A percentile compares a stretch with the other conserved stretches of the same genome.
These are phyloP conservation scores for Nemania serpens DNA, from an alignment of 2,329 filamentous ascomycete species.

Conservation along the genomic window DNA sequence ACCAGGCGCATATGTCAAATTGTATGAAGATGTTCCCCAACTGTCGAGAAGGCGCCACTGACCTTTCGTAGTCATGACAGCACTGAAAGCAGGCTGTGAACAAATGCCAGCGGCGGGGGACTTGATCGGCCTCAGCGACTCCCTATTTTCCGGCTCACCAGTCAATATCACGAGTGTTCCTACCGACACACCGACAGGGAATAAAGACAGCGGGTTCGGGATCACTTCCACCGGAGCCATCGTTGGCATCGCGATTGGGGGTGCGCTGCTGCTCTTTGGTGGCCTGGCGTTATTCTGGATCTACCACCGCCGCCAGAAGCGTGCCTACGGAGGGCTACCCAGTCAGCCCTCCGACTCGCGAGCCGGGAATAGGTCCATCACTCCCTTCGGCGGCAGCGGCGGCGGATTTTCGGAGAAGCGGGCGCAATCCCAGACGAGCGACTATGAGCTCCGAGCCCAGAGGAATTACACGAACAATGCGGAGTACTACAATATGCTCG, in stretches of 20 bases:
- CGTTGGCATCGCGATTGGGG: constrained; percentile 57
- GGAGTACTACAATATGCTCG: constrained; percentile 49
- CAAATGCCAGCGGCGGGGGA: constrained; percentile 48
- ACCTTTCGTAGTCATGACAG: constrained; percentile 49
- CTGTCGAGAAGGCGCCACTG: constrained; percentile 23
- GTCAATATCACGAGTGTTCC: constrained; percentile 49
- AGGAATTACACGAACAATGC: constrained; percentile 40
- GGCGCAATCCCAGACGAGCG: constrained; percentile 23
- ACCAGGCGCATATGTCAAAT: constrained; percentile 53
- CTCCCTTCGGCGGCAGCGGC: constrained; percentile 29
- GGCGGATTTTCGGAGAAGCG: constrained; percentile 24
- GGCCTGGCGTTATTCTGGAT: constrained; percentile 51
- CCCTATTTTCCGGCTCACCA: constrained; percentile 45
- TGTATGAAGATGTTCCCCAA: constrained; percentile 44
- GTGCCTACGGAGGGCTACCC: constrained; percentile 40
- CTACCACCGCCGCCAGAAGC: constrained; percentile 53
- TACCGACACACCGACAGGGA: constrained; percentile 30
- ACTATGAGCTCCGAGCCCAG: constrained; percentile 39
- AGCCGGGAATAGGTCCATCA: constrained; percentile 34
- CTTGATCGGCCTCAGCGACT: constrained; percentile 48
- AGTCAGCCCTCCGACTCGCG: constrained; percentile 30
- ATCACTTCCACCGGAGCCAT: constrained; percentile 55
- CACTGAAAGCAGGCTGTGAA: constrained; percentile 53
- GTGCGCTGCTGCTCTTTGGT: constrained; percentile 48
- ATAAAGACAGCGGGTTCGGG: constrained; percentile 32